Base-by-base conservation (phyloP, 768 basidiomycete species). In the Mycena filopes region DNA sequence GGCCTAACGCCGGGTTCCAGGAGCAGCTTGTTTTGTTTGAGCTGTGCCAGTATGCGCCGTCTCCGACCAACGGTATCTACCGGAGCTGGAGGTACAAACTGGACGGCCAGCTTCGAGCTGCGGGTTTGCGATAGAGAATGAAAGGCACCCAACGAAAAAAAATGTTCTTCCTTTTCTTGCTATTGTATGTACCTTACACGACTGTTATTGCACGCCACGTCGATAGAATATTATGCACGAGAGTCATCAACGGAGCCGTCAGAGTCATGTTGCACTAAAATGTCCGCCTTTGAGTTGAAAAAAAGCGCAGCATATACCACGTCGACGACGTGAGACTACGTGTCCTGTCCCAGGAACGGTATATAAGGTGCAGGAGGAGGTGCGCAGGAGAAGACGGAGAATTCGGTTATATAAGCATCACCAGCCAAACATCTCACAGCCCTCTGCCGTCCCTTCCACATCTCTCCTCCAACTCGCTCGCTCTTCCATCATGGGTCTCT, bases 1-100 rank as follows among this genome's bases (percentile, higher is more conserved):
- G 91, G 90, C 85, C 87, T 65, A 90, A 87, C 66, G 85, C 89
- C n/a, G 91, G 91, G 46, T 92, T 93, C 76, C 87, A 90, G 61
- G 89, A 92, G 77, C 91, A 93, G 70, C 84, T 93, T 28, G 87
- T 91, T 36, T 79, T 93, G 49, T 93, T 91, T 59, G 89, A 89
- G 71, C 81, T 92, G 33, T 93, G 91, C 74, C 82, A 83, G 74
- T 93, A 92, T 65, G 81, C 81, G 26, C 90, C 91, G 15, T 82
- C 81, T 23, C 84, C 83, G 4, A 70, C 79, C 18, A 86, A 88
- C 68, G 89, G 89, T 10, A 86, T 90, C 66, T 93, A 93, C 72
- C 72, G 77, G 55, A 87, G 83, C 53, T 92, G 91, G 91, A 85
- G 87, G 63, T 75, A 81, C 53, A 82, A 80, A 70, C 78, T 92